phyloP scores from a whole-genome alignment of 306 rosid species.

The Abrus precatorius region DNA sequence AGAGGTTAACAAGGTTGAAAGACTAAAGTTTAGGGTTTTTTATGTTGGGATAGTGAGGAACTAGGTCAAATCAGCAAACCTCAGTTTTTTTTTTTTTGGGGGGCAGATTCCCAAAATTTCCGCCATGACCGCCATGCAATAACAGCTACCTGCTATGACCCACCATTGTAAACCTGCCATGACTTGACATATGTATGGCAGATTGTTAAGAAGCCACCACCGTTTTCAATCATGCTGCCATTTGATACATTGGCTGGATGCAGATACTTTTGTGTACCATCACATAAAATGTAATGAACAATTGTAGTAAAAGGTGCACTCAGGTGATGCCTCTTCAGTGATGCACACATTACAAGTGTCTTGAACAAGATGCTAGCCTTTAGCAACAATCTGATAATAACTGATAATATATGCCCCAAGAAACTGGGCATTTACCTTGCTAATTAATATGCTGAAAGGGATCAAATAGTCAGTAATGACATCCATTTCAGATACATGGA shows the following conservation, averaged over 20 bases:
- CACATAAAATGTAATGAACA: constrained; percentile 29
- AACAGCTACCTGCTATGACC: too few species aligned
- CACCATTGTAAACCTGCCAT: too few species aligned
- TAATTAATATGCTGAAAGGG: neutral
- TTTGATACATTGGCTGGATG: neutral
- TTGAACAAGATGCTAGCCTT: neutral
- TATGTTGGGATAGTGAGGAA: too few species aligned
- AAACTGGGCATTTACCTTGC: neutral
- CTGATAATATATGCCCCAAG: neutral
- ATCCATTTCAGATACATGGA: neutral
- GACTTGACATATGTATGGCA: too few species aligned
- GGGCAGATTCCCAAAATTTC: too few species aligned
- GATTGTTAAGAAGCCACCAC: too few species aligned
- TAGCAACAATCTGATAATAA: neutral
- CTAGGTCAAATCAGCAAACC: too few species aligned
- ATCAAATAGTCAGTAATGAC: neutral
- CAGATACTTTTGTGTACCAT: constrained; percentile 28
- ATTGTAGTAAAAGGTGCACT: neutral
- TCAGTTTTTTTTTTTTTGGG: too few species aligned
- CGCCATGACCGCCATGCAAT: too few species aligned
- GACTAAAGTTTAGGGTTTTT: too few species aligned
- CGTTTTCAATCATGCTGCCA: too few species aligned
- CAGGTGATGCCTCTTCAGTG: neutral
- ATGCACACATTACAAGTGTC: neutral
- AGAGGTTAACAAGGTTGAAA: too few species aligned